Percentiles rank a stretch among this genome's conserved stretches.
Evolutionary conservation across 345 rosid genomes (phyloP).

Genomic region (Gossypium rotundifolium): DNA sequence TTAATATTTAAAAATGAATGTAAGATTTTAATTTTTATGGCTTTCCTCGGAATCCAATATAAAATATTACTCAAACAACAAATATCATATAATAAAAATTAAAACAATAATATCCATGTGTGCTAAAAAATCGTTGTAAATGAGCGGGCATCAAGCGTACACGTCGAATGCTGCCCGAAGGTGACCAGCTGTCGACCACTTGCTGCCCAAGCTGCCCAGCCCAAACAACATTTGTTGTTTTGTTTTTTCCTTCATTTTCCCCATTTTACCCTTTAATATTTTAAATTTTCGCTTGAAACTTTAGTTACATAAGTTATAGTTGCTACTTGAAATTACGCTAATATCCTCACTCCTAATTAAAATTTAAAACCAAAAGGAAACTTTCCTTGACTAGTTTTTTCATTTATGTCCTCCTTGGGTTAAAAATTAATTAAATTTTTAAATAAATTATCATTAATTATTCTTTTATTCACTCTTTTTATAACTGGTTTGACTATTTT

Average conservation of each 20-base stretch:
- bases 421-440: too few species aligned
- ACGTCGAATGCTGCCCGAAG: conserved; percentile 3
- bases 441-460: too few species aligned
- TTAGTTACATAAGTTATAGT: neutral
- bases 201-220: neutral
- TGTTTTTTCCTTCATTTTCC: neutral
- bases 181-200: neutral
- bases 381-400: neutral
- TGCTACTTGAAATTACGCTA: neutral
- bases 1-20: neutral
- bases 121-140: neutral
- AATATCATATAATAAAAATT: neutral
- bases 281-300: neutral
- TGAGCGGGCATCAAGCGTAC: neutral
- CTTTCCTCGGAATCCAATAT: neutral
- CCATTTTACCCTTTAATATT: neutral
- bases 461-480: neutral
- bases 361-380: too few species aligned
- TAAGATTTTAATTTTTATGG: neutral
- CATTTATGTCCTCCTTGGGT: too few species aligned
- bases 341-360: neutral
- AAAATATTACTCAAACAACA: too few species aligned
- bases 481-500: too few species aligned
- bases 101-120: neutral
- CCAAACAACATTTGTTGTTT: neutral